A percentile compares a stretch with the other conserved stretches of the same genome.
phyloP scores from a whole-genome alignment of 106 monocot species.

The Acanthochlamys bracteata region DNA sequence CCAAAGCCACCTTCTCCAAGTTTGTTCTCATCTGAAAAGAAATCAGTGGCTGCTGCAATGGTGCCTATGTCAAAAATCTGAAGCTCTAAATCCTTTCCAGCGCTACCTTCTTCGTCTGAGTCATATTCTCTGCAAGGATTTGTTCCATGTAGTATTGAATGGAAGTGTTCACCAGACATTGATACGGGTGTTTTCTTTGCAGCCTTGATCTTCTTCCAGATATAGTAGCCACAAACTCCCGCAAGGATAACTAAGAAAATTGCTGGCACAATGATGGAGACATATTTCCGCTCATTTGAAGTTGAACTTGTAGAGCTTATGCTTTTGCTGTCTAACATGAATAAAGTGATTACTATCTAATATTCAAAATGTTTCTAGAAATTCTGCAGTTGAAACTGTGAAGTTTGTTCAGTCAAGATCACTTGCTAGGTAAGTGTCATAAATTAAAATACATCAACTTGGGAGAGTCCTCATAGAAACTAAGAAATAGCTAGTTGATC shows the following conservation, averaged over 20 bases:
- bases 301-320: too few species aligned
- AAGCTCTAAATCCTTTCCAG: conserved; percentile 7
- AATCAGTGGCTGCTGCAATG: conserved; percentile 11
- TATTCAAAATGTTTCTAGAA: too few species aligned
- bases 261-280: neutral
- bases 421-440: too few species aligned
- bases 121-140: neutral
- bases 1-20: conserved; percentile 39
- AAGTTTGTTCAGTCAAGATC: too few species aligned
- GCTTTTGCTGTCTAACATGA: too few species aligned
- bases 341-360: too few species aligned
- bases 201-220: neutral
- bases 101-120: neutral
- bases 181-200: neutral
- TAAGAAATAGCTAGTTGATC: too few species aligned
- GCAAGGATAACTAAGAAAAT: neutral
- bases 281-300: too few species aligned
- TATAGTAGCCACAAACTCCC: neutral
- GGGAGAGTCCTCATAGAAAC: too few species aligned
- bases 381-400: too few species aligned
- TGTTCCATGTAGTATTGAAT: neutral
- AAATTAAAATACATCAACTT: too few species aligned
- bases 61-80: conserved; percentile 7
- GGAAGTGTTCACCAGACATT: neutral
- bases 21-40: conserved; percentile 12